These are phyloP conservation scores for Sarocladiaceae sp. DNA, from an alignment of 2,329 filamentous ascomycete species.

Conservation along the genomic window DNA sequence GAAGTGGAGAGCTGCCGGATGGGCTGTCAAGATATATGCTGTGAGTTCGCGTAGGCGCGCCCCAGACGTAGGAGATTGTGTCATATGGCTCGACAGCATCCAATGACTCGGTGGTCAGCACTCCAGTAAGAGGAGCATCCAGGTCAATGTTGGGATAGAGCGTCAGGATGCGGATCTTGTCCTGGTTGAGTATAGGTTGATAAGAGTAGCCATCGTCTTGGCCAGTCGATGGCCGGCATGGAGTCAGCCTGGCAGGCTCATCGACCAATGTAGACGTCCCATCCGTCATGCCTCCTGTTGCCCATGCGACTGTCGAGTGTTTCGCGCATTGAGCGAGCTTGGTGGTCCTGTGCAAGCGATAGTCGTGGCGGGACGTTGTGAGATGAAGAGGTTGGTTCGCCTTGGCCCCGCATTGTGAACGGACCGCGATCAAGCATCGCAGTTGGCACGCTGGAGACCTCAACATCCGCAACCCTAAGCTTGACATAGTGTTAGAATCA, in stretches of 20 bases:
- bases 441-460: too few species aligned
- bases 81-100: conserved; percentile 21
- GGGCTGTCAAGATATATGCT: not conserved
- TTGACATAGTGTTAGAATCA: too few species aligned
- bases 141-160: conserved; percentile 21
- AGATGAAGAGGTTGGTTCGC: too few species aligned
- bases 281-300: too few species aligned
- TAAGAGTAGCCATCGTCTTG: not conserved
- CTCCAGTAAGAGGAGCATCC: conserved; percentile 20
- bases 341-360: too few species aligned
- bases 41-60: conserved; percentile 11
- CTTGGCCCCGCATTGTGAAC: too few species aligned
- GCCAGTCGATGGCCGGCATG: too few species aligned
- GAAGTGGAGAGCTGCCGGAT: conserved; percentile 11
- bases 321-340: too few species aligned
- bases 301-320: too few species aligned
- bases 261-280: not conserved
- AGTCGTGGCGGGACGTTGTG: too few species aligned
- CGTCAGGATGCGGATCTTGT: conserved; percentile 25
- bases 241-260: not conserved
- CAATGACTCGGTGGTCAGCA: conserved; percentile 19
- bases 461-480: too few species aligned
- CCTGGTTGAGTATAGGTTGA: conserved; percentile 8
- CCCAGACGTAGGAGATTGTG: conserved; percentile 31
- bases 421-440: too few species aligned